Evolutionary conservation across 2,329 filamentous ascomycete genomes (phyloP), one percentile per base, ranked within the genome.

Genomic region (Phialocephala subalpina): DNA sequence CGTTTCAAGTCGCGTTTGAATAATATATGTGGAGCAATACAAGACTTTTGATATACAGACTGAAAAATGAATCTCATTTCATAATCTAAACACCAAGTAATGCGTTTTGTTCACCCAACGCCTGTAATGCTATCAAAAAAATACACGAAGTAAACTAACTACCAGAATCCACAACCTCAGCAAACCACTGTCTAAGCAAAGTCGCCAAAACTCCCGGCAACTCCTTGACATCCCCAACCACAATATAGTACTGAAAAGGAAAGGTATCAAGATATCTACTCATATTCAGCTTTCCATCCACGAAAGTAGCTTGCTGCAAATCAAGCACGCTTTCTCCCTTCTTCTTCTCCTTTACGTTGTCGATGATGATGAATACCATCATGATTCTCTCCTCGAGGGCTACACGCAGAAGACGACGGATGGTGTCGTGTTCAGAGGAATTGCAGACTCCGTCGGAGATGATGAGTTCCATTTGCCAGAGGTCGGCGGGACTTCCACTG

Each of bases 301-400:
- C 87, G 76, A 98, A 97, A 76, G 89, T 89, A 42, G 94, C 95
- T 79, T 94, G 91, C 78, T 94, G 93, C 73, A 98, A 84, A 77
- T 97, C 94, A 74, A 98, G 80, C 67, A 99, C 97, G 73, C 89
- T 92, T 67, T 88, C 85, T 56, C 84, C 85, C 59, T 82, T 80
- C 71, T 83, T 82, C 69, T 83, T 81, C 27, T 79, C 79, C 65
- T 80, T 79, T 25, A 83, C 75, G 53, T 87, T 84, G 81, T 99
- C 96, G 76, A 99, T 93, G 74, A 99, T 92, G 73, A 99, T 93
- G 78, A 99, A 99, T 6, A 99, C 95, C 69, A 98, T 90, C 93
- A 99, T 97, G 76, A 99, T 97, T 18, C 94, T 86, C 80, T 97
- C 93, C 78, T 97, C 94, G 75, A 94, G 89, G 0, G 96, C 95